Evolutionary conservation across 176 grass and related monocot genomes (phyloP), one percentile per base, ranked within the genome.

Genomic region (Rhipidocladum racemiflorum): DNA sequence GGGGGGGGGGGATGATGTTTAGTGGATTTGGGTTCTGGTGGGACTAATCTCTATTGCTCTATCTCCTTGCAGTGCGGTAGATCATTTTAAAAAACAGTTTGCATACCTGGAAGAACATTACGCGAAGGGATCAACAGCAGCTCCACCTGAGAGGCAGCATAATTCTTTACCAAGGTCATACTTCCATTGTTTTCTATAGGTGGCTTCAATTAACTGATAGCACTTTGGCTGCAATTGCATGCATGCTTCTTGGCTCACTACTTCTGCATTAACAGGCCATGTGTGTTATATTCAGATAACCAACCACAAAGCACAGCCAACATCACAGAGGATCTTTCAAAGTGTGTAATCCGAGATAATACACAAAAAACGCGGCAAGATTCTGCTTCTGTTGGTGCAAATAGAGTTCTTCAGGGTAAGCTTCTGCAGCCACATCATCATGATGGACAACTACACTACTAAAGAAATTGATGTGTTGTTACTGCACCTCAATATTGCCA

Each of bases 11-110:
- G 7, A 55, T 55, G 20, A n/a, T 55, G 7, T 2, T 55, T 54
- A 54, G 6, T 54, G 20, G 20, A 51, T 50, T 29, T 10, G 13
- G 21, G 44, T 77, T 55, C 18, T 1, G 51, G 18, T 71, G 9
- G 10, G 85, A 64, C 66, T 87, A 73, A 86, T 43, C 55, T 84
- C 13, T 68, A 6, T 87, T 78, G 30, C 38, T 62, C 53, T 80
- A 32, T 79, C 0, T 43, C 32, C 60, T 88, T 86, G 63, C 82
- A 97, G 95, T 89, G 95, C 95, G 20, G 88, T 97, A 23, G 95
- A 97, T 80, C 92, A 97, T 75, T 97, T 94, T 67, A 94, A 90
- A 71, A 94, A 92, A 61, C 95, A 94, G 77, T 97, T 94, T 86
- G 82, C 90, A 55, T 92, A 91, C 70, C 95, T 97, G 72, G 95